phyloP scores from a whole-genome alignment of 129 eudicot genomes.

The Flaveria robusta region DNA sequence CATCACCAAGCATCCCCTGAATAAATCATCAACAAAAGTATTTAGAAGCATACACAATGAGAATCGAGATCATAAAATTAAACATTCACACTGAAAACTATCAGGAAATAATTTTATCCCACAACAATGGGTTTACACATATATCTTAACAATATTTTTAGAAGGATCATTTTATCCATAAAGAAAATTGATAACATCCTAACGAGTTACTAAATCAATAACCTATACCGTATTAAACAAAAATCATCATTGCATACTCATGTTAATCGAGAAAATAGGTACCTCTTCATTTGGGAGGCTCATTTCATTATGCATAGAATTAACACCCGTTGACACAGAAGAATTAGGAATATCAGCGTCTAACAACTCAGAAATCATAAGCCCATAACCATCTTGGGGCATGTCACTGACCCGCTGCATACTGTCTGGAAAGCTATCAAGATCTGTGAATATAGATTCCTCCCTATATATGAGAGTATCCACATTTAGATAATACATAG shows the following conservation, averaged over 20 bases:
- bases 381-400: slow-evolving; percentile 93
- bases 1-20: slow-evolving; percentile 91
- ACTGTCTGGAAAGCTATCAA: slow-evolving; percentile 67
- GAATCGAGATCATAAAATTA: background rate
- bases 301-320: slow-evolving; percentile 74
- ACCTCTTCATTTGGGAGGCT: slow-evolving; percentile 84
- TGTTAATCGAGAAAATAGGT: background rate
- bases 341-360: slow-evolving; percentile 74
- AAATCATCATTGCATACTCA: slow-evolving; percentile 3
- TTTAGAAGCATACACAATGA: slow-evolving; percentile 10
- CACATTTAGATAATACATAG: slow-evolving; percentile 1
- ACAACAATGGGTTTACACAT: background rate
- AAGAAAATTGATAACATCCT: slow-evolving; percentile 12
- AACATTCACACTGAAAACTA: background rate
- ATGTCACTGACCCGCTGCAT: slow-evolving; percentile 57
- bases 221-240: background rate
- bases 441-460: slow-evolving; percentile 57
- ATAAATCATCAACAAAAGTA: slow-evolving; percentile 31
- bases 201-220: background rate
- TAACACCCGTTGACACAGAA: slow-evolving; percentile 59
- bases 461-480: slow-evolving; percentile 45
- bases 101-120: background rate
- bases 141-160: background rate
- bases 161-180: background rate
- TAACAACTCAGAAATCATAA: slow-evolving; percentile 89